Percentiles rank a stretch among this genome's conserved stretches.
These are phyloP conservation scores for Typha latifolia DNA, from an alignment of 176 grass and related monocot genomes.

Conservation along the genomic window DNA sequence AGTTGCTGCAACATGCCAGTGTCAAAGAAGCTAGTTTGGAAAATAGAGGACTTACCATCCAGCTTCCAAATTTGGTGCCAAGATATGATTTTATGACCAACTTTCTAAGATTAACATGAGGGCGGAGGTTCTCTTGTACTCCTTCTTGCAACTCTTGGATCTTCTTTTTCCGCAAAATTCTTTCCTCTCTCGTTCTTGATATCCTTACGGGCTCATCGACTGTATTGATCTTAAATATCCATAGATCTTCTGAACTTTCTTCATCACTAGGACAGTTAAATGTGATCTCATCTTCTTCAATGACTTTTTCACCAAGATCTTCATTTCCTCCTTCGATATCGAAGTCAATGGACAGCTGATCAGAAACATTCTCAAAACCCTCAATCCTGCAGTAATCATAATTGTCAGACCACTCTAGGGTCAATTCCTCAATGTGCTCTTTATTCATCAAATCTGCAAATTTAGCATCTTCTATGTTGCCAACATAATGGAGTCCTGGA, in stretches of 20 bases:
- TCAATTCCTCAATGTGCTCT: conserved; percentile 6
- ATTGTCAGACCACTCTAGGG: background rate
- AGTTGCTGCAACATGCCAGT: background rate
- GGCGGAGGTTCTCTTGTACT: background rate
- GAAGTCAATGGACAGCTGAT: background rate
- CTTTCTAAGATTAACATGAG: conserved; percentile 2
- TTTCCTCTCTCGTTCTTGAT: background rate
- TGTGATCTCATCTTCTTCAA: background rate
- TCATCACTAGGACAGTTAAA: too few relatives aligned
- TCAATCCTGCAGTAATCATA: background rate
- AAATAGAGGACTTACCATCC: background rate
- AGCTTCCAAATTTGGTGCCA: conserved; percentile 6
- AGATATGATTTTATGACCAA: background rate
- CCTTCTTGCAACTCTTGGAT: background rate
- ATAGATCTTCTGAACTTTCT: background rate
- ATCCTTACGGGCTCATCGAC: background rate
- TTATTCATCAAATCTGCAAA: background rate
- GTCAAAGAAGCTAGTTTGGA: conserved; percentile 1
- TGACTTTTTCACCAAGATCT: background rate
- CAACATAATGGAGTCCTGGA: background rate
- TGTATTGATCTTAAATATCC: background rate
- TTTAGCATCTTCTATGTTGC: background rate
- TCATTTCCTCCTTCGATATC: background rate
- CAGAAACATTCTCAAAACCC: background rate
- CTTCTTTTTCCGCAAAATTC: background rate